Percentiles rank a stretch among this genome's conserved stretches.
Conservation (phyloP, 2,329 filamentous ascomycete species). For the Cladosporium velox region DNA sequence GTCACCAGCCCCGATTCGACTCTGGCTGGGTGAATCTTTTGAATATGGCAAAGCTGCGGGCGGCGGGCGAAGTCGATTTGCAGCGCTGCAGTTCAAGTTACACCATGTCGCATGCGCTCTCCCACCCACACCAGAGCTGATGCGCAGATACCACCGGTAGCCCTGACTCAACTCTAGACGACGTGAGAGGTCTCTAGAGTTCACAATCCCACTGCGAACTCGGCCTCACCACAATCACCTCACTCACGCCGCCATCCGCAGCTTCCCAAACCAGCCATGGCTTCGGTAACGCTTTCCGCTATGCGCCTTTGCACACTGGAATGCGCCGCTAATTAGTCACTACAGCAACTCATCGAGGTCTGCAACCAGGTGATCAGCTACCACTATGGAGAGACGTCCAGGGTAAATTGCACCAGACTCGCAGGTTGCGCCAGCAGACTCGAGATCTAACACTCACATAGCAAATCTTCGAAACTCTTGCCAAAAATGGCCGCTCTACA, state of each 20-base stretch:
- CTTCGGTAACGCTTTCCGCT: constrained; percentile 22
- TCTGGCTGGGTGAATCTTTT: constrained; percentile 15
- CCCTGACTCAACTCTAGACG: constrained; percentile 34
- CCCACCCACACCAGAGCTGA: constrained; percentile 25
- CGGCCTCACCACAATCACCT: constrained; percentile 5
- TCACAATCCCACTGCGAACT: constrained; percentile 21
- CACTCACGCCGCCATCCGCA: constrained; percentile 24
- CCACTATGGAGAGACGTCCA: constrained; percentile 85
- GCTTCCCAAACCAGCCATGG: constrained; percentile 18
- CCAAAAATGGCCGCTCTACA: constrained; percentile 72
- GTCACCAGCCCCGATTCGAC: constrained; percentile 5
- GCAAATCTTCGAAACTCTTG: constrained; percentile 81
- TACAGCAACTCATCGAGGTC: constrained; percentile 80
- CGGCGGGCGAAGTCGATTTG: constrained; percentile 12
- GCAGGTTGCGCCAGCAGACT: constrained; percentile 13
- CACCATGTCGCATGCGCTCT: constrained; percentile 17
- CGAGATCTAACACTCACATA: constrained; percentile 42
- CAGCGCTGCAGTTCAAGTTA: background rate
- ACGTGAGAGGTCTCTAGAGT: constrained; percentile 42
- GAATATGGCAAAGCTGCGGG: constrained; percentile 19
- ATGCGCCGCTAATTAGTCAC: constrained; percentile 14
- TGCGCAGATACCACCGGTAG: constrained; percentile 36
- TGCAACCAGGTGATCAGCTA: constrained; percentile 88
- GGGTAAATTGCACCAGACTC: constrained; percentile 60
- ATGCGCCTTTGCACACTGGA: constrained; percentile 14